Conservation (phyloP, 768 basidiomycete genomes). For the Sarcomyxa edulis region DNA sequence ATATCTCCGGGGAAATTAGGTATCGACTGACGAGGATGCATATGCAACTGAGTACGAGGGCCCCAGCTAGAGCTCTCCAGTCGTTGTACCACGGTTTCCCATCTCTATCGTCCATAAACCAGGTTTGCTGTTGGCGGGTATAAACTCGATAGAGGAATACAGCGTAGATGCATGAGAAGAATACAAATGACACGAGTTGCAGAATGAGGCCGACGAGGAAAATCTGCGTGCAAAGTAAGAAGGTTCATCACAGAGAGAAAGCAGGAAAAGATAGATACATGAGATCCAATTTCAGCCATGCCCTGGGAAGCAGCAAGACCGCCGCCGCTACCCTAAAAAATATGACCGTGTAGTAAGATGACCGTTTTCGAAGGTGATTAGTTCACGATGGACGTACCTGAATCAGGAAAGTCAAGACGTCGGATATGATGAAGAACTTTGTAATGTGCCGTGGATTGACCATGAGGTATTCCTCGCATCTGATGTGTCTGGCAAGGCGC, state of each 20-base stretch:
- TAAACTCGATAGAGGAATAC: constrained; percentile 36
- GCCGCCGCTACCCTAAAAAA: constrained; percentile 30
- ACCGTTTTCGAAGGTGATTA: too few relatives aligned
- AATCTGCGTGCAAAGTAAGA: constrained; percentile 16
- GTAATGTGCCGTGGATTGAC: constrained; percentile 35
- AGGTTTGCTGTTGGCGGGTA: constrained; percentile 24
- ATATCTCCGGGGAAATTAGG: not conserved
- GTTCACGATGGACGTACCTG: too few relatives aligned
- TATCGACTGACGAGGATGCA: constrained; percentile 43
- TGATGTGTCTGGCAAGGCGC: constrained; percentile 36
- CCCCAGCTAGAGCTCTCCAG: constrained; percentile 42
- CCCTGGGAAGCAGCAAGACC: constrained; percentile 23
- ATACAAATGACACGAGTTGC: constrained; percentile 37
- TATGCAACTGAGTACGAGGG: constrained; percentile 37
- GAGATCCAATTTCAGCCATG: constrained; percentile 16
- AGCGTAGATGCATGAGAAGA: constrained; percentile 31
- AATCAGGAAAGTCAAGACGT: constrained; percentile 48
- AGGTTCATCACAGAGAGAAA: not conserved
- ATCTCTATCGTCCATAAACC: constrained; percentile 23
- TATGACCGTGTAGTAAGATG: too few relatives aligned
- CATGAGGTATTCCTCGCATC: constrained; percentile 31
- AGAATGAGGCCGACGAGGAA: constrained; percentile 42
- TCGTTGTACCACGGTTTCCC: constrained; percentile 33
- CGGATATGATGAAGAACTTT: constrained; percentile 43
- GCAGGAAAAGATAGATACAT: constrained; percentile 15